Base-by-base conservation (phyloP, 2,329 filamentous ascomycete genomes). In the Botrytis sinoallii region DNA sequence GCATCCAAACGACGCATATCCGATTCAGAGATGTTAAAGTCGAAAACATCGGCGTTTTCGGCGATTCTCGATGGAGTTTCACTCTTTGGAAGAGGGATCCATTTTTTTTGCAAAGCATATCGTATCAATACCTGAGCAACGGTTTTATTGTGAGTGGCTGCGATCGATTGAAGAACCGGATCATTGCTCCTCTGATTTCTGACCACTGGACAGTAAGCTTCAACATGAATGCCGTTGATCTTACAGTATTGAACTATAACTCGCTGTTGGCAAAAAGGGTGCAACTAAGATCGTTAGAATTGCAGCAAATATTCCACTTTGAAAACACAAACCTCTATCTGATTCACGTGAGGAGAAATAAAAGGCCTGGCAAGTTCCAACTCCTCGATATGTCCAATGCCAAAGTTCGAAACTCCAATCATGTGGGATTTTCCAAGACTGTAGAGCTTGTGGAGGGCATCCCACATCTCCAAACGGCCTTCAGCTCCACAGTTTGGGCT, bases 81-180 rank as follows among this genome's bases (percentile, higher is more conserved):
- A 74, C 89, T 91, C 84, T 93, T 93, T 32, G 90, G 90, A 73
- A 93, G 81, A 29, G 91, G 90, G 25, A 90, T 86, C 88, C 89
- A 92, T 16, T 85, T 86, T 83, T 92, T 93, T 79, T 94, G 63
- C 8, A 72, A 40, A 9, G 63, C 25, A 32, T 72, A 94, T 74
- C 91, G 86, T 29, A 94, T 84, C 76, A 94, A 82, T 8, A 93
- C 83, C 82, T 94, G 91, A 42, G 88, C 88, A 1, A 89, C 86
- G 14, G 86, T 86, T 79, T 88, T 91, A 57, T 82, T 82, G 80
- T 92, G 87, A 79, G 89, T 90, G 77, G 86, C 81, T 3, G 89
- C 88, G 44, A 93, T 83, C 1, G 80, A 81, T 9, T 85, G 83
- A 8, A 94, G 82, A 0, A 85, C 88, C 72, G 86, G 82, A 77